Conservation (phyloP, 2,329 filamentous ascomycete species). For the Pestalotiopsis sp. region DNA sequence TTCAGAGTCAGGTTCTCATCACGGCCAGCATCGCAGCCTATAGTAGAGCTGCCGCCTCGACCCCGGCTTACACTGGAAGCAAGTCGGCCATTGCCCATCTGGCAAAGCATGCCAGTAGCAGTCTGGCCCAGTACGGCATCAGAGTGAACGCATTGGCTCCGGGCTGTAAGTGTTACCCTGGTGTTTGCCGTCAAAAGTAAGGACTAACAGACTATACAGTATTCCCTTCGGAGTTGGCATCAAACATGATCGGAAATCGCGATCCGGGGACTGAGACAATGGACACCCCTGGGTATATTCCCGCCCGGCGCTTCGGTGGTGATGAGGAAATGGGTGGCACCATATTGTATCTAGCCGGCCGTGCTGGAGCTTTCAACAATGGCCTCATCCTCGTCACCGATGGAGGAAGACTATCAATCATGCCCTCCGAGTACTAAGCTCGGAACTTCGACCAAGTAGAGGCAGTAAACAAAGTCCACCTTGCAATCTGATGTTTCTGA, state of each 20-base stretch:
- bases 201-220: constrained; percentile 18
- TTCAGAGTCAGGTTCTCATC: constrained; percentile 33
- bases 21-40: constrained; percentile 28
- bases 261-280: constrained; percentile 25
- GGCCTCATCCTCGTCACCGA: constrained; percentile 29
- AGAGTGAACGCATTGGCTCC: constrained; percentile 32
- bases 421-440: constrained; percentile 26
- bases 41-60: constrained; percentile 19
- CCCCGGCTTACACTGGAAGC: constrained; percentile 25
- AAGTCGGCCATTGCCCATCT: constrained; percentile 31
- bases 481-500: too few relatives aligned
- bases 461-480: too few relatives aligned
- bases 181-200: not conserved
- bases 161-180: constrained; percentile 26
- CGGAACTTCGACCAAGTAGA: not conserved
- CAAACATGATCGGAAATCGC: constrained; percentile 18
- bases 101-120: constrained; percentile 30
- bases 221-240: constrained; percentile 28
- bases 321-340: constrained; percentile 32
- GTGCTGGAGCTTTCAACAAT: constrained; percentile 31
- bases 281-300: constrained; percentile 24
- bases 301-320: constrained; percentile 27
- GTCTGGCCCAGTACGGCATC: constrained; percentile 25
- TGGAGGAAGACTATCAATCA: constrained; percentile 27
- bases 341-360: constrained; percentile 30